Conservation (phyloP, 2,329 filamentous ascomycete species). For the Penicillium expansum region DNA sequence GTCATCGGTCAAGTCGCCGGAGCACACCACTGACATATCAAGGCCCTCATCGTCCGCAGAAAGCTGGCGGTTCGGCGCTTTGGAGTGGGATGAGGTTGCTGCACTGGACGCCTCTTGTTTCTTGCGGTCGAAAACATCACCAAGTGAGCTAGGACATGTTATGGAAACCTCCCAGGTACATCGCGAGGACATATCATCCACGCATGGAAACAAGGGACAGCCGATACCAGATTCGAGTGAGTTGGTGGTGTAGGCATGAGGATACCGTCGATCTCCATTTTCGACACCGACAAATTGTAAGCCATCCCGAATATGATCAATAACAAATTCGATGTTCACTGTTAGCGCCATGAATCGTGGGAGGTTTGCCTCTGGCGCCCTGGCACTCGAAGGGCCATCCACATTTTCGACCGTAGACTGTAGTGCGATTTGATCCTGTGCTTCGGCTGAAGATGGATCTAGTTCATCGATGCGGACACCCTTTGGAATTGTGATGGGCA, state of each 20-base stretch:
- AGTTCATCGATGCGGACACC: constrained; percentile 62
- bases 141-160: constrained; percentile 79
- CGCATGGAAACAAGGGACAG: constrained; percentile 86
- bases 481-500: constrained; percentile 59
- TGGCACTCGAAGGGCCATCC: constrained; percentile 36
- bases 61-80: constrained; percentile 41
- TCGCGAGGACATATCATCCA: constrained; percentile 78
- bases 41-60: constrained; percentile 78
- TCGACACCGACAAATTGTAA: constrained; percentile 88
- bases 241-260: constrained; percentile 87
- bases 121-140: constrained; percentile 61
- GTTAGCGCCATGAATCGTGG: constrained; percentile 59
- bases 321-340: constrained; percentile 72
- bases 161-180: constrained; percentile 88
- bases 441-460: constrained; percentile 52
- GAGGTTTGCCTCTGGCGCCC: constrained; percentile 38
- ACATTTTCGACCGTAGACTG: constrained; percentile 40
- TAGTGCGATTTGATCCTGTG: constrained; percentile 45
- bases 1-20: constrained; percentile 84
- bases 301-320: constrained; percentile 75
- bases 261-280: constrained; percentile 75
- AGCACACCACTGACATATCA: constrained; percentile 87
- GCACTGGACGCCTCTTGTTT: constrained; percentile 21
- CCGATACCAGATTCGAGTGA: constrained; percentile 74
- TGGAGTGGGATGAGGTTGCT: constrained; percentile 20